Evolutionary conservation across 371 early-diverging fungal species (phyloP).

Genomic region (Actinomortierella wolfii): DNA sequence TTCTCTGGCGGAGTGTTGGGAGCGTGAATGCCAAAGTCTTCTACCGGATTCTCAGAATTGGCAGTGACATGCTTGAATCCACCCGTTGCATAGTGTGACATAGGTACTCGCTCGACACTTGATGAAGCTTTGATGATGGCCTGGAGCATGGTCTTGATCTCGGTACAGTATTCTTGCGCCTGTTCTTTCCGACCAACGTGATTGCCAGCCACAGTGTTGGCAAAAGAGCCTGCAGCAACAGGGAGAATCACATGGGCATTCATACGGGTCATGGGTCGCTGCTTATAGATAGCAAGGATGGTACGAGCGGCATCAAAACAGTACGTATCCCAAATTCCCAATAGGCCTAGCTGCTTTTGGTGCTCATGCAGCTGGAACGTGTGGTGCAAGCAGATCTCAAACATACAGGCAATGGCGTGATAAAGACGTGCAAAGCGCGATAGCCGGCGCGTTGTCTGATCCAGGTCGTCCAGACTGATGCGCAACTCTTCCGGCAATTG

Average conservation of each 20-base stretch:
- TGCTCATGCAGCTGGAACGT: slow-evolving; percentile 42
- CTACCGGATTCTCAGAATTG: slow-evolving; percentile 10
- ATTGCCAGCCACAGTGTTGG: slow-evolving; percentile 28
- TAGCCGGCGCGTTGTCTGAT: neutral
- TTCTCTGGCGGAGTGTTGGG: slow-evolving; percentile 26
- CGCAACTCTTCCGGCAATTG: slow-evolving; percentile 22
- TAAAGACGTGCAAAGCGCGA: slow-evolving; percentile 30
- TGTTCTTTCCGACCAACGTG: slow-evolving; percentile 22
- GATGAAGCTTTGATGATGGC: slow-evolving; percentile 32
- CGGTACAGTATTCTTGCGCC: slow-evolving; percentile 27
- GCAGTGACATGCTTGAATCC: slow-evolving; percentile 12
- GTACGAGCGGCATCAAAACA: slow-evolving; percentile 35
- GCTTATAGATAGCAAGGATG: slow-evolving; percentile 31
- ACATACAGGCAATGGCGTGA: slow-evolving; percentile 36
- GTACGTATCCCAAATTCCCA: slow-evolving; percentile 25
- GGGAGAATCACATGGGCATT: slow-evolving; percentile 37
- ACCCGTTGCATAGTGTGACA: slow-evolving; percentile 11
- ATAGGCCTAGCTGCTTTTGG: slow-evolving; percentile 26
- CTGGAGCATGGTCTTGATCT: slow-evolving; percentile 23
- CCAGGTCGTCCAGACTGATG: slow-evolving; percentile 21
- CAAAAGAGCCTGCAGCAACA: slow-evolving; percentile 41
- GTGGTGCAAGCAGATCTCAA: slow-evolving; percentile 42
- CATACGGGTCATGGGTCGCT: slow-evolving; percentile 37
- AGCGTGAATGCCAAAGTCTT: slow-evolving; percentile 6
- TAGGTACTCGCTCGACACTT: slow-evolving; percentile 18